Conservation (phyloP, 352 stramenopile genomes). For the Globisporangium cystogenes region DNA sequence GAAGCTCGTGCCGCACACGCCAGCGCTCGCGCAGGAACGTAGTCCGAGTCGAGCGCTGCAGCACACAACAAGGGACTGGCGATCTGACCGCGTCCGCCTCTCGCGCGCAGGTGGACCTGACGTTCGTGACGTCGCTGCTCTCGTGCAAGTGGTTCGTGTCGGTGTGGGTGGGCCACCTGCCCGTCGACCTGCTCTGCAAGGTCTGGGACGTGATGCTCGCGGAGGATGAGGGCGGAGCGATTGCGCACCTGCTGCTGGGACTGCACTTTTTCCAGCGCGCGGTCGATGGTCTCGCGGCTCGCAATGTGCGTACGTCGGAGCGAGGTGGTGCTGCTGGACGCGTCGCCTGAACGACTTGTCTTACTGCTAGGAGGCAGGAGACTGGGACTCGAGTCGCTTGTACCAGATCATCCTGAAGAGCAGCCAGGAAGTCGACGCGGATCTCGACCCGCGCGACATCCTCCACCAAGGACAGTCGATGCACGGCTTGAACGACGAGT, state of each 20-base stretch:
- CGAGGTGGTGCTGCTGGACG: too few relatives aligned
- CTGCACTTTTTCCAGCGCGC: slow-evolving; percentile 52
- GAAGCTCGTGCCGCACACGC: slow-evolving; percentile 46
- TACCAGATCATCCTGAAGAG: slow-evolving; percentile 59
- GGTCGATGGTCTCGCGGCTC: slow-evolving; percentile 26
- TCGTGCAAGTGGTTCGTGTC: slow-evolving; percentile 79
- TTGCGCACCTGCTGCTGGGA: slow-evolving; percentile 56
- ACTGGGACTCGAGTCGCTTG: slow-evolving; percentile 64
- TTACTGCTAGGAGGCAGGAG: slow-evolving; percentile 29
- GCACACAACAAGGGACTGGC: too few relatives aligned
- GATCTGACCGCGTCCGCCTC: not conserved
- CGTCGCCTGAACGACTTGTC: not conserved
- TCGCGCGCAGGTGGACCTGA: slow-evolving; percentile 39
- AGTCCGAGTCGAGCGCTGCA: not conserved
- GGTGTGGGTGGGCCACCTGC: slow-evolving; percentile 61
- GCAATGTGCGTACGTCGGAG: slow-evolving; percentile 21
- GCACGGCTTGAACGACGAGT: slow-evolving; percentile 54
- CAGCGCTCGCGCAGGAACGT: slow-evolving; percentile 38
- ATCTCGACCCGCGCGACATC: slow-evolving; percentile 24
- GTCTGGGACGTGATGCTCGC: slow-evolving; percentile 64
- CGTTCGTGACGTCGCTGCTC: slow-evolving; percentile 51
- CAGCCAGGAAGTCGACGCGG: slow-evolving; percentile 22
- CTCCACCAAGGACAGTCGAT: slow-evolving; percentile 31
- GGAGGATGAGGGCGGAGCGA: slow-evolving; percentile 37
- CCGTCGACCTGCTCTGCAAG: slow-evolving; percentile 30